Percentiles rank a stretch among this genome's conserved stretches.
Conservation (phyloP, 2,329 filamentous ascomycete species). For the Thielaviopsis euricoi region DNA sequence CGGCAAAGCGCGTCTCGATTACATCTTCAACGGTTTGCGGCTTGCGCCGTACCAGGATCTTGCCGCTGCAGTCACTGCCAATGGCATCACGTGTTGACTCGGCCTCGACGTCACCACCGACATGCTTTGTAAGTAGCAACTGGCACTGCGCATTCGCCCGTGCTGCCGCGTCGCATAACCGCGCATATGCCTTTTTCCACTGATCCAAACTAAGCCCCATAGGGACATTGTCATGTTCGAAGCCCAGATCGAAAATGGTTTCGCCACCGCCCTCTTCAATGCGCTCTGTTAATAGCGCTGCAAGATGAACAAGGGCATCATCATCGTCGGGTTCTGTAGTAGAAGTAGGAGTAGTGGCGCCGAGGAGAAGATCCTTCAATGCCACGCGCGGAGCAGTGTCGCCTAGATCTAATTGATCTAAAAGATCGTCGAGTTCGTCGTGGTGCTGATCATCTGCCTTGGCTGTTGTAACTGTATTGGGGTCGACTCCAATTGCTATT, state of each 20-base stretch:
- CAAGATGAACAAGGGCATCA: conserved; percentile 44
- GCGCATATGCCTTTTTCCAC: conserved; percentile 56
- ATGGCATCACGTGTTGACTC: conserved; percentile 42
- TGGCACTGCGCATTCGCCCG: conserved; percentile 57
- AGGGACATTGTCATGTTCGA: conserved; percentile 75
- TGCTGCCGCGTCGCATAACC: conserved; percentile 49
- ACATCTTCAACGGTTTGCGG: conserved; percentile 67
- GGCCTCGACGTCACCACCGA: conserved; percentile 62
- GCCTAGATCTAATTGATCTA: conserved; percentile 60
- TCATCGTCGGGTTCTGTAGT: conserved; percentile 30
- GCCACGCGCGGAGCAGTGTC: conserved; percentile 52
- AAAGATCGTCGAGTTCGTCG: conserved; percentile 80
- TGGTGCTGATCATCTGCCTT: conserved; percentile 32
- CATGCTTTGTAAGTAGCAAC: conserved; percentile 76
- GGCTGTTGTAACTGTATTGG: conserved; percentile 12
- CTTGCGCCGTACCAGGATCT: conserved; percentile 62
- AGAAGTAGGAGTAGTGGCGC: too few species aligned
- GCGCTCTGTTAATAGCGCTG: conserved; percentile 47
- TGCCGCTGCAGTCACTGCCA: conserved; percentile 57
- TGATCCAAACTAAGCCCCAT: conserved; percentile 61
- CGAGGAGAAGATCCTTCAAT: conserved; percentile 63
- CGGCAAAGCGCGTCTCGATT: conserved; percentile 89
- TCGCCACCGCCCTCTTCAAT: conserved; percentile 77
- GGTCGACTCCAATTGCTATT: conserved; percentile 14
- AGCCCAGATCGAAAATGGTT: conserved; percentile 77